Evolutionary conservation across 208 protist species (phyloP).

Genomic region (Vickermania spadyakhi): DNA sequence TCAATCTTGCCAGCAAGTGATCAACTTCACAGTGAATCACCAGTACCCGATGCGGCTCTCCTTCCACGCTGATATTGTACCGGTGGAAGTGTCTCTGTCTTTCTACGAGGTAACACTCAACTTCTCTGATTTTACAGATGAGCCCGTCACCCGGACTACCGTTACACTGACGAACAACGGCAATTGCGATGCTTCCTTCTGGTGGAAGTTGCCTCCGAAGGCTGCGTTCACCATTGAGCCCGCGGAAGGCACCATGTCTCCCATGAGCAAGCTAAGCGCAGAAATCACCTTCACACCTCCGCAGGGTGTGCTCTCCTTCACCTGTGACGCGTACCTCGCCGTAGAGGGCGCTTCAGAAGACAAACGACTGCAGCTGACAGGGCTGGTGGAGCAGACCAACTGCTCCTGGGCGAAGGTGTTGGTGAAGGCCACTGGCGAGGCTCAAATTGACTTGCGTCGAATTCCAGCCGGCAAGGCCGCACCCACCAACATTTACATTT

Average conservation of each 20-base stretch:
- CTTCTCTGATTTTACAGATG: slow-evolving; percentile 60
- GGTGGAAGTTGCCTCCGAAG: slow-evolving; percentile 45
- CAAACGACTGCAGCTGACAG: slow-evolving; percentile 50
- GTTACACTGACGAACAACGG: slow-evolving; percentile 75
- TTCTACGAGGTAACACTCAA: slow-evolving; percentile 68
- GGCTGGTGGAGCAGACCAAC: slow-evolving; percentile 44
- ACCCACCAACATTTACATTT: slow-evolving; percentile 29
- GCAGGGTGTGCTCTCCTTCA: slow-evolving; percentile 20
- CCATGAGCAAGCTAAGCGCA: slow-evolving; percentile 43
- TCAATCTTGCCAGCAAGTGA: slow-evolving; percentile 74
- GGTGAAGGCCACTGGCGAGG: slow-evolving; percentile 10
- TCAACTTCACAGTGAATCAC: slow-evolving; percentile 86
- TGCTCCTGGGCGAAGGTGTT: slow-evolving; percentile 37
- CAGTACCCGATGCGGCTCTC: slow-evolving; percentile 83
- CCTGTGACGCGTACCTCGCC: slow-evolving; percentile 34
- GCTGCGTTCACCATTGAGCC: slow-evolving; percentile 59
- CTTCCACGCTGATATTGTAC: slow-evolving; percentile 82
- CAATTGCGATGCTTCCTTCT: slow-evolving; percentile 70
- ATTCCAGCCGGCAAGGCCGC: slow-evolving; percentile 58
- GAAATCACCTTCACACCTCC: slow-evolving; percentile 67
- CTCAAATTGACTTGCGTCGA: slow-evolving; percentile 51
- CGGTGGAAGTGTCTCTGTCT: slow-evolving; percentile 85
- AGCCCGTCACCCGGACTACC: slow-evolving; percentile 47
- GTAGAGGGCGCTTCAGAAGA: slow-evolving; percentile 66
- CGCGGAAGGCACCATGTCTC: slow-evolving; percentile 39